Conservation (phyloP, 805 yeast species). For the Saccharomycopsis oosterbeekiorum region DNA sequence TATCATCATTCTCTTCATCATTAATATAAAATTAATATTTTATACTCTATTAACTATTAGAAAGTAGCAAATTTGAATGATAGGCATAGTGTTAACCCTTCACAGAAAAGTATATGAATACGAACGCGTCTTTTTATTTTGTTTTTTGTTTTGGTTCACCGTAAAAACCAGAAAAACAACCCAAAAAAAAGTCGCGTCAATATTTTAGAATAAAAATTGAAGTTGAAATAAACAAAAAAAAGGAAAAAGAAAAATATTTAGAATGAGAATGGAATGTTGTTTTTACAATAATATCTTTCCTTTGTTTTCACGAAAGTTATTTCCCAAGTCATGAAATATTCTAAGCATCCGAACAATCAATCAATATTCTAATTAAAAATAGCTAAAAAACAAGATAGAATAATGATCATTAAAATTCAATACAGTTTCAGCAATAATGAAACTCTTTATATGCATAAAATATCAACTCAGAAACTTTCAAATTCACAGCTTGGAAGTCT, state of each 20-base stretch:
- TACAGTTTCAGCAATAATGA: constrained; percentile 7
- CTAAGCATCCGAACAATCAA: too few species aligned
- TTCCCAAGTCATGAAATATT: background rate
- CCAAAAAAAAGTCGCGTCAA: background rate
- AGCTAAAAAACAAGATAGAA: too few species aligned
- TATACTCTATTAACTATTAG: too few species aligned
- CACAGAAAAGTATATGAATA: background rate
- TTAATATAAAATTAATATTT: too few species aligned
- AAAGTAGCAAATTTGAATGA: too few species aligned
- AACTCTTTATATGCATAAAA: constrained; percentile 10
- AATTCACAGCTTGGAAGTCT: background rate
- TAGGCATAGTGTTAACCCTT: too few species aligned
- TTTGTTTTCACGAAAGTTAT: background rate
- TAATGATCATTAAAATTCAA: constrained; percentile 12
- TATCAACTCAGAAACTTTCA: background rate
- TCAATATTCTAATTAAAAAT: background rate
- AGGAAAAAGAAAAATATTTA: background rate
- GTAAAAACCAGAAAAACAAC: background rate
- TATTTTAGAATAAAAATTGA: background rate
- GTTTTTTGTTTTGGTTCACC: background rate
- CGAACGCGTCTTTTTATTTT: background rate
- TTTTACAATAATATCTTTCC: background rate
- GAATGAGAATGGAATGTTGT: background rate
- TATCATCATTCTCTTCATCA: background rate
- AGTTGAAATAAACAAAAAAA: background rate